Conservation (phyloP, 306 rosid genomes). For the Cyclanthera cordifolia region DNA sequence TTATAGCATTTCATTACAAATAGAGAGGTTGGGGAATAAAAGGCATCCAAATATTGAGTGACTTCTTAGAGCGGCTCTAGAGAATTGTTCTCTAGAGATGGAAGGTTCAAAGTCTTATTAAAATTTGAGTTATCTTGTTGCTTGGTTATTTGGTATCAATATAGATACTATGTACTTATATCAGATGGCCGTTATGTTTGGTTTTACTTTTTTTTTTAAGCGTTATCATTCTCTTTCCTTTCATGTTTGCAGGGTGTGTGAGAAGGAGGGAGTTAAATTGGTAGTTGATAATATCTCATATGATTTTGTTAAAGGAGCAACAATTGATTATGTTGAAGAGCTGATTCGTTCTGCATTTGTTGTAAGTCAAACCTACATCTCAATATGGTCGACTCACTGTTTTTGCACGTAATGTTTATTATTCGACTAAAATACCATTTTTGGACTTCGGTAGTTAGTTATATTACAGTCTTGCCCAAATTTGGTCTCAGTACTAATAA, state of each 20-base stretch:
- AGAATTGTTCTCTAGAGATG: too few species aligned
- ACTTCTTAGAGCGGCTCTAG: too few species aligned
- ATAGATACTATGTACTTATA: too few species aligned
- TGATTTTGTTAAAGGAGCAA: conserved; percentile 90
- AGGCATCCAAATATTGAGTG: too few species aligned
- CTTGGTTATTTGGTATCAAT: too few species aligned
- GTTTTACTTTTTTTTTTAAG: not conserved
- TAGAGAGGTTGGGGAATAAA: too few species aligned
- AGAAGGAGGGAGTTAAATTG: conserved; percentile 66
- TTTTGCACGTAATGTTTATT: not conserved
- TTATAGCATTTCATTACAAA: too few species aligned
- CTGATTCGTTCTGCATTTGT: conserved; percentile 82
- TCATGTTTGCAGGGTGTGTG: conserved; percentile 48
- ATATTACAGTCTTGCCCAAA: not conserved
- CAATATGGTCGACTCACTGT: not conserved
- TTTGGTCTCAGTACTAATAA: too few species aligned
- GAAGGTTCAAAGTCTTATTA: too few species aligned
- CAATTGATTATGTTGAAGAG: conserved; percentile 92
- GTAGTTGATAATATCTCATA: conserved; percentile 65
- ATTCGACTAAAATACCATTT: too few species aligned
- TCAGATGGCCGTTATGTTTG: not conserved
- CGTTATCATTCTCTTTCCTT: not conserved
- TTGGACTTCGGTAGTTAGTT: too few species aligned
- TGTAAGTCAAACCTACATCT: conserved; percentile 31
- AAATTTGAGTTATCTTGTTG: too few species aligned